A percentile compares a stretch with the other conserved stretches of the same genome.
phyloP scores from a whole-genome alignment of 2,329 filamentous ascomycete genomes.

The Rachicladosporium sp. region DNA sequence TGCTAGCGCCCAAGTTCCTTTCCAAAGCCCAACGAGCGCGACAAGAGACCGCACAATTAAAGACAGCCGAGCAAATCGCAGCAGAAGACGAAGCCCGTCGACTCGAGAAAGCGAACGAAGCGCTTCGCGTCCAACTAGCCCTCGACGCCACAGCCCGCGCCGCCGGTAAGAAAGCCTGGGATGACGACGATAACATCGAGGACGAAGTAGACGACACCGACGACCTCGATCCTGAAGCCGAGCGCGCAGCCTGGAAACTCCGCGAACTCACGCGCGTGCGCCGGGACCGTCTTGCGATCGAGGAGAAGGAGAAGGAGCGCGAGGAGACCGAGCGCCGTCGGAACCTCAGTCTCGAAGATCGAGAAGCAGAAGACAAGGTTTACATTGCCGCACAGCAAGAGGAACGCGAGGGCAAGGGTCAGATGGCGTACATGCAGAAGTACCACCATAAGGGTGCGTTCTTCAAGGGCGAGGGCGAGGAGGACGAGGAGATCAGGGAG shows the following conservation, averaged over 20 bases:
- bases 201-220: slow-evolving; percentile 83
- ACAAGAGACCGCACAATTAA: slow-evolving; percentile 18
- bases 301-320: slow-evolving; percentile 68
- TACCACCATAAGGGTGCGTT: slow-evolving; percentile 97
- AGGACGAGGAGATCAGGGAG: slow-evolving; percentile 55
- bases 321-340: slow-evolving; percentile 81
- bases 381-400: slow-evolving; percentile 67
- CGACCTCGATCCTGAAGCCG: slow-evolving; percentile 71
- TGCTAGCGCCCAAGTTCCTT: slow-evolving; percentile 55
- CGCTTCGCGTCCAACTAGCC: slow-evolving; percentile 81
- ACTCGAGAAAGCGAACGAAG: slow-evolving; percentile 59
- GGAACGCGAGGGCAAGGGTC: slow-evolving; percentile 60
- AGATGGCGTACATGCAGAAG: slow-evolving; percentile 84
- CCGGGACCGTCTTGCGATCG: slow-evolving; percentile 73
- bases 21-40: slow-evolving; percentile 48
- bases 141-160: slow-evolving; percentile 65
- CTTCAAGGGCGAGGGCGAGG: slow-evolving; percentile 59
- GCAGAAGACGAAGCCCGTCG: slow-evolving; percentile 44
- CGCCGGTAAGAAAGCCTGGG: slow-evolving; percentile 75
- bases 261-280: slow-evolving; percentile 82
- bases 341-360: slow-evolving; percentile 76
- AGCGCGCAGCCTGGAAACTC: slow-evolving; percentile 86
- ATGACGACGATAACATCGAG: slow-evolving; percentile 54
- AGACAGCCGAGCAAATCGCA: slow-evolving; percentile 28
- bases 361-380: slow-evolving; percentile 70